phyloP scores from a whole-genome alignment of 2,329 filamentous ascomycete genomes.

The Colletotrichum spaethianum region DNA sequence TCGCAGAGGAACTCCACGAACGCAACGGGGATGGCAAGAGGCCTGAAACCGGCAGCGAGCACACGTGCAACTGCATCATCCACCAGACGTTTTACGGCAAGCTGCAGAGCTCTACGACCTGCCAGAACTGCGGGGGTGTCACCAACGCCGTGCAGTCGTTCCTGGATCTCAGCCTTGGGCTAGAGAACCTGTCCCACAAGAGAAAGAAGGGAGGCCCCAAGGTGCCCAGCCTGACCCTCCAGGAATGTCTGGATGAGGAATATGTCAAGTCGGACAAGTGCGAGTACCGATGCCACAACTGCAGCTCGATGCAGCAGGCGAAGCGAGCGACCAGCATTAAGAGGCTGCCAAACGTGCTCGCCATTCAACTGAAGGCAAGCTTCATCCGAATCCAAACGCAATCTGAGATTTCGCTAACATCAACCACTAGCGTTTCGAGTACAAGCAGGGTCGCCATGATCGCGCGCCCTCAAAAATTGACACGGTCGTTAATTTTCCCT shows the following conservation, averaged over 20 bases:
- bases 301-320: constrained; percentile 82
- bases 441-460: constrained; percentile 75
- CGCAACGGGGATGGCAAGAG: constrained; percentile 81
- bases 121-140: constrained; percentile 86
- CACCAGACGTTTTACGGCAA: constrained; percentile 97
- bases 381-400: not conserved
- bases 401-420: constrained; percentile 23
- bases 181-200: constrained; percentile 83
- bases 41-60: constrained; percentile 71
- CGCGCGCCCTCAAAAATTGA: constrained; percentile 88
- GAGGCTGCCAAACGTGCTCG: constrained; percentile 87
- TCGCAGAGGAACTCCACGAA: constrained; percentile 91
- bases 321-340: constrained; percentile 89
- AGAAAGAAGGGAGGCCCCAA: constrained; percentile 68
- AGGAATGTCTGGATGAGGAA: constrained; percentile 85
- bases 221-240: constrained; percentile 68
- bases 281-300: constrained; percentile 89
- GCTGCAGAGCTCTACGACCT: constrained; percentile 90
- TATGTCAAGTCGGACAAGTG: constrained; percentile 91
- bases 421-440: constrained; percentile 75
- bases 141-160: constrained; percentile 90
- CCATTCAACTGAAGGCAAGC: constrained; percentile 90
- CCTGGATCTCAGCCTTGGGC: constrained; percentile 88
- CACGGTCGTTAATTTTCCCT: constrained; percentile 86
- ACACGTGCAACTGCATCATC: constrained; percentile 88